phyloP scores from a whole-genome alignment of 2,329 filamentous ascomycete species.

The Penicillium sp. region DNA sequence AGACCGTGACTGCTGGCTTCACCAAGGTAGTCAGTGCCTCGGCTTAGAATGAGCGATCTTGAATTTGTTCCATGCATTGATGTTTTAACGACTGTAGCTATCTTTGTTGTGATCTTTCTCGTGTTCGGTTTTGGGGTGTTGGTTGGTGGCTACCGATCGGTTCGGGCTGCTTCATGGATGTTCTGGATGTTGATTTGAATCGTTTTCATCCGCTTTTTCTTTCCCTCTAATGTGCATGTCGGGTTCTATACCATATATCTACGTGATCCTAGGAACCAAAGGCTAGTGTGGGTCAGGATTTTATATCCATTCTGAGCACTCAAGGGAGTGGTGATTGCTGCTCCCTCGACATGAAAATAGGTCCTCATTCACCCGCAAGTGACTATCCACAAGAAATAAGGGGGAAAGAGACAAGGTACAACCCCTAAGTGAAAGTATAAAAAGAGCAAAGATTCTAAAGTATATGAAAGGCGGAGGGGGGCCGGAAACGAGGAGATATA shows the following conservation, averaged over 20 bases:
- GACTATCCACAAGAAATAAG: constrained; percentile 12
- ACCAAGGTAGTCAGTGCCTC: constrained; percentile 66
- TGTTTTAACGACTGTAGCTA: constrained; percentile 13
- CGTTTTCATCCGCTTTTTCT: neutral
- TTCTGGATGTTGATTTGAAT: neutral
- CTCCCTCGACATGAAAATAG: neutral
- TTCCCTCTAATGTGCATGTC: neutral
- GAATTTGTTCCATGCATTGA: constrained; percentile 7
- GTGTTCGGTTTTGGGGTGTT: constrained; percentile 3
- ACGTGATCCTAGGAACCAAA: neutral
- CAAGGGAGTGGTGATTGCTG: neutral
- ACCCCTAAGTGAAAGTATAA: neutral
- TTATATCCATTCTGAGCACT: constrained; percentile 12
- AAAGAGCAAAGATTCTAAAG: constrained; percentile 13
- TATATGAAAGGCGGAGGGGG: constrained; percentile 10
- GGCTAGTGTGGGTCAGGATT: neutral
- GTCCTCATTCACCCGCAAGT: constrained; percentile 2
- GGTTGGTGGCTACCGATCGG: constrained; percentile 2
- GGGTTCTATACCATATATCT: neutral
- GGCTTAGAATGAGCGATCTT: constrained; percentile 43
- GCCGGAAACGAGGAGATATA: constrained; percentile 4
- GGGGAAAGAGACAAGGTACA: constrained; percentile 1
- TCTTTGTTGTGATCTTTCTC: neutral
- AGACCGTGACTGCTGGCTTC: constrained; percentile 45
- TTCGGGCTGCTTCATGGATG: neutral